These are phyloP conservation scores for Leishmania tropica DNA, from an alignment of 208 protist genomes.

Conservation along the genomic window DNA sequence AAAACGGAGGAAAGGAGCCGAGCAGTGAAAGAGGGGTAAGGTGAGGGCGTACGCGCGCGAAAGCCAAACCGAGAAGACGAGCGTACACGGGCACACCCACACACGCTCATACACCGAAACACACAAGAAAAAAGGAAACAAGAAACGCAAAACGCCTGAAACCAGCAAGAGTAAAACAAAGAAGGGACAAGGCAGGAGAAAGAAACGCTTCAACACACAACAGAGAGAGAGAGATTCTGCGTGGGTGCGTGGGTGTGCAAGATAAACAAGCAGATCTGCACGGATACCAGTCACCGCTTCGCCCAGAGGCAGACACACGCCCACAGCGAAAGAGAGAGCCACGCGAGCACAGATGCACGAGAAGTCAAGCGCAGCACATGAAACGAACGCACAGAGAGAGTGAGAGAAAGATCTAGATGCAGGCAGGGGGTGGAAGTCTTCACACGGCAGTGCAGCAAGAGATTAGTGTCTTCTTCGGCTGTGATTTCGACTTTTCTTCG, in stretches of 20 bases:
- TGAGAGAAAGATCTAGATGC: neutral
- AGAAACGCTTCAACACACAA: neutral
- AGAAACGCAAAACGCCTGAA: neutral
- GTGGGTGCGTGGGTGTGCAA: neutral
- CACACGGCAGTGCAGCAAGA: neutral
- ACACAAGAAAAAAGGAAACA: neutral
- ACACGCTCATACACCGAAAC: neutral
- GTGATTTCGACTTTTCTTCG: neutral
- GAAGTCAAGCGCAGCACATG: neutral
- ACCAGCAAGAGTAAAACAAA: neutral
- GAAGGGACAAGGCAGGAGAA: neutral
- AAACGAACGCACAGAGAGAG: neutral
- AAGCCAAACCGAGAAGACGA: constrained; percentile 7
- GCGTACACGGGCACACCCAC: neutral
- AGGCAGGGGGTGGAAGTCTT: neutral
- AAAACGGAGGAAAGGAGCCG: neutral
- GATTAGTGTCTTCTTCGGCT: neutral
- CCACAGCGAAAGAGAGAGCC: neutral
- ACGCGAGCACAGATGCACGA: neutral
- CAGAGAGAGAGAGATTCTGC: neutral
- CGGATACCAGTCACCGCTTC: neutral
- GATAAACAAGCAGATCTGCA: neutral
- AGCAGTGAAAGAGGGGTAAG: neutral
- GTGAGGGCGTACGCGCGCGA: neutral
- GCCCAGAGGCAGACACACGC: neutral